These are phyloP conservation scores for Nelumbo lutea DNA, from an alignment of 164 flowering plant genomes.

Conservation along the genomic window DNA sequence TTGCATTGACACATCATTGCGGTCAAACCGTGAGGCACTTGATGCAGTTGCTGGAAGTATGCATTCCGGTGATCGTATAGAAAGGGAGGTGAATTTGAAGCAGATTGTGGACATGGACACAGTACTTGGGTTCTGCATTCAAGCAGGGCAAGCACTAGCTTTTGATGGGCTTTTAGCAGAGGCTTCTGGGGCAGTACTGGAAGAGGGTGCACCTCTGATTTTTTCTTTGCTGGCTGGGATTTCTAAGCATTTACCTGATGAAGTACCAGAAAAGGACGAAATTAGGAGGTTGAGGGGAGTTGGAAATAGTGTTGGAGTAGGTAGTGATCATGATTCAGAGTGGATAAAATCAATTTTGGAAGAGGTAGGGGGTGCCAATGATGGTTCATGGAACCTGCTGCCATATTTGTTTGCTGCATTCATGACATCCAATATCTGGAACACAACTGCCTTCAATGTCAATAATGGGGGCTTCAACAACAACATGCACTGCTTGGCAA, in stretches of 20 bases:
- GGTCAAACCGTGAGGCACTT: conserved; percentile 81
- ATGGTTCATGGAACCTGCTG: conserved; percentile 83
- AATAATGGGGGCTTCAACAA: conserved; percentile 91
- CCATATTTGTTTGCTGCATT: conserved; percentile 80
- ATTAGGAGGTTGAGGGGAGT: conserved; percentile 71
- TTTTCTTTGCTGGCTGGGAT: conserved; percentile 63
- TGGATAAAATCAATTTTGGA: conserved; percentile 78
- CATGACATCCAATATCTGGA: conserved; percentile 90
- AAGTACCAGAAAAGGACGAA: conserved; percentile 77
- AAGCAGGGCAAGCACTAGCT: conserved; percentile 89
- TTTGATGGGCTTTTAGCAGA: conserved; percentile 75
- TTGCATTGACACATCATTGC: conserved; percentile 84
- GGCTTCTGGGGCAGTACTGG: conserved; percentile 81
- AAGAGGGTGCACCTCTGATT: conserved; percentile 80
- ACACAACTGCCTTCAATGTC: conserved; percentile 70
- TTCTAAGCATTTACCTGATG: conserved; percentile 72
- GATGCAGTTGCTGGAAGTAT: conserved; percentile 75
- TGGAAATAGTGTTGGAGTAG: conserved; percentile 57
- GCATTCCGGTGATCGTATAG: conserved; percentile 73
- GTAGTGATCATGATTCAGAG: conserved; percentile 74
- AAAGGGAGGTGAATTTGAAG: conserved; percentile 66
- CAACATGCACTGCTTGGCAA: conserved; percentile 87
- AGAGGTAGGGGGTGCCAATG: conserved; percentile 82
- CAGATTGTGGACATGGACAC: conserved; percentile 90
- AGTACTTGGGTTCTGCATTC: conserved; percentile 81